Evolutionary conservation across 805 yeast genomes (phyloP).

Genomic region (Spathaspora passalidarum): DNA sequence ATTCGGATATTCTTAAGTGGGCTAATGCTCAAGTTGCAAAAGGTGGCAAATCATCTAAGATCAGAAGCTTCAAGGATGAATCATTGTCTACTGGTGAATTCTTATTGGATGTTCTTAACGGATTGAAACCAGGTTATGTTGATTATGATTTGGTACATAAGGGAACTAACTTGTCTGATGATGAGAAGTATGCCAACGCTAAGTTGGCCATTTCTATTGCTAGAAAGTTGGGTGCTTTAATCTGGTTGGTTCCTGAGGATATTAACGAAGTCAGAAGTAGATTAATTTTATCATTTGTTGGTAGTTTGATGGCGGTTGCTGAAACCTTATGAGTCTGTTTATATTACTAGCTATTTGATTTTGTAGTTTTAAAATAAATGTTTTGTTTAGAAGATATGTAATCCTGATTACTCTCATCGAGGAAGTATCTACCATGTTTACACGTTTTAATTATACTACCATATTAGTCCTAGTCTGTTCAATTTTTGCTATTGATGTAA

Average conservation of each 20-base stretch:
- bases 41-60: slow-evolving; percentile 72
- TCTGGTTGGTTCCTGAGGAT: slow-evolving; percentile 99
- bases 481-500: too few relatives aligned
- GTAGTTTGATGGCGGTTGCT: slow-evolving; percentile 74
- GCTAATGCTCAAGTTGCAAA: slow-evolving; percentile 82
- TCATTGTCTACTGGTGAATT: slow-evolving; percentile 75
- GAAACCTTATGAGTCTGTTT: slow-evolving; percentile 18
- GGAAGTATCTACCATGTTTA: too few relatives aligned
- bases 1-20: slow-evolving; percentile 88
- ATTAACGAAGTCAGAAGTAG: slow-evolving; percentile 94
- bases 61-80: slow-evolving; percentile 84
- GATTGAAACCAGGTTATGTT: slow-evolving; percentile 95
- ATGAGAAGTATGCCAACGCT: slow-evolving; percentile 90
- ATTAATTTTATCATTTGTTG: slow-evolving; percentile 89
- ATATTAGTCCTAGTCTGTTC: too few relatives aligned
- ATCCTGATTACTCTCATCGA: too few relatives aligned
- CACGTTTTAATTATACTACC: too few relatives aligned
- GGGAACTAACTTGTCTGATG: slow-evolving; percentile 63
- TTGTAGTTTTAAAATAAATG: background rate
- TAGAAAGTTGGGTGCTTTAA: slow-evolving; percentile 94
- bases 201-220: slow-evolving; percentile 97
- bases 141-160: slow-evolving; percentile 88
- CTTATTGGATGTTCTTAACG: slow-evolving; percentile 85
- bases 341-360: too few relatives aligned
- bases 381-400: background rate